Evolutionary conservation across 2,329 filamentous ascomycete species (phyloP), one percentile per base, ranked within the genome.

Genomic region (Ceratocystis destructans): DNA sequence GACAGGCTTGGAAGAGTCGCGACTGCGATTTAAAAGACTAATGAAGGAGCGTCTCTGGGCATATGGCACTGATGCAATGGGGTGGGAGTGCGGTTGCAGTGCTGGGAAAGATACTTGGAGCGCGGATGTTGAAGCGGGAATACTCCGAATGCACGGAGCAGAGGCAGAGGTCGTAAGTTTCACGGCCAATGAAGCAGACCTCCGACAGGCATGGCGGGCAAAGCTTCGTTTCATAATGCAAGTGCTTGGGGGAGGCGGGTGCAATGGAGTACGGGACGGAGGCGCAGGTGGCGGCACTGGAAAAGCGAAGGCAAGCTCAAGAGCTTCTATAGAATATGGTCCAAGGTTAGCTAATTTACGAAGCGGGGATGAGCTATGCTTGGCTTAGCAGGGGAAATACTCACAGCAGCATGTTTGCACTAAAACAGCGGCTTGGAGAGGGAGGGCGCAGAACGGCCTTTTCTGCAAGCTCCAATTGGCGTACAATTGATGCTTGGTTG

Each of bases 141-240:
- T 22, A 7, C 28, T 33, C 15, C 41, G 64, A 45, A 17, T 59
- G 28, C 37, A n/a, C 25, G 57, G 53, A 37, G 57, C 44, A 37
- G 48, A 73, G 75, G 70, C 72, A 71, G 71, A 74, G 71, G 69
- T 77, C 72, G 70, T 12, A 20, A 45, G 7, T 33, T 22, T 6
- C 44, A 59, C 15, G 53, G 41, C 41, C 22, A 41, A n/a, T n/a
- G 50, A 37, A 28, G 31, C 28, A 25, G 20, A 61, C n/a, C 76
- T 72, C 71, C 75, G 75, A 72, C 73, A 76, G 73, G 75, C 76
- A 74, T 79, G 76, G 70, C 76, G 76, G 74, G 76, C 76, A 71
- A 79, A 70, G 70, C 74, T 74, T 72, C 76, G 76, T 76, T 77
- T 77, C 77, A 79, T 79, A 71, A 70, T 77, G 73, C 67, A 8